Base-by-base conservation (phyloP, 2,329 filamentous ascomycete genomes). In the Ophiostoma australiae region DNA sequence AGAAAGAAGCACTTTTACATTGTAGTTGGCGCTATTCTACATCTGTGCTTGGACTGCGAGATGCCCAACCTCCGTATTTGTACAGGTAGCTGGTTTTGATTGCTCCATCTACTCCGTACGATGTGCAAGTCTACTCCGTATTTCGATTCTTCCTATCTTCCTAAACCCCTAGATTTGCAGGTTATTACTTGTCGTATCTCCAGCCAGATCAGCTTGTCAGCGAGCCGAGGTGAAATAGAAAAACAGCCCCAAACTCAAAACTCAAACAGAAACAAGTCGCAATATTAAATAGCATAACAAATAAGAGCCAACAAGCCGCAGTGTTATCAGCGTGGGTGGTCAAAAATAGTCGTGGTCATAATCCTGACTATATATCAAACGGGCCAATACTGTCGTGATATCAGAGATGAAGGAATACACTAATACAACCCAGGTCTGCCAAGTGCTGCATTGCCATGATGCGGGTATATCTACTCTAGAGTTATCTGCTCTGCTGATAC, bases 381-480 rank as follows among this genome's bases (percentile, higher is more conserved):
- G 48, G 13, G 52, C 52, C 52, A 58, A 58, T 58, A 10, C 7
- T 58, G 17, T 27, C 23, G n/a, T 17, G 20, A 48, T 48, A 48
- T 20, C 5, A n/a, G 20, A 48, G 15, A 20, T 7, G 15, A 13
- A 10, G 48, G n/a, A 27, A 7, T 27, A 58, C n/a, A 27, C 10
- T 48, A 58, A 17, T 58, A 58, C 52, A 31, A 27, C 52, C 52
- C 52, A 58, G 23, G 52, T 27, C 52, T 58, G 52, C 52, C 52
- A 58, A 58, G 52, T 58, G 52, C 52, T n/a, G n/a, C n/a, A 55
- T 41, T 41, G 39, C 39, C 39, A 41, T 41, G n/a, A n/a, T n/a
- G n/a, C n/a, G n/a, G 27, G 27, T 31, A 31, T 31, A 31, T 31
- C n/a, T n/a, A n/a, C n/a, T 31, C 27, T 31, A 3, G 7, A 8